Conservation (phyloP, 139 green algal species). For the Penium margaritaceum region DNA sequence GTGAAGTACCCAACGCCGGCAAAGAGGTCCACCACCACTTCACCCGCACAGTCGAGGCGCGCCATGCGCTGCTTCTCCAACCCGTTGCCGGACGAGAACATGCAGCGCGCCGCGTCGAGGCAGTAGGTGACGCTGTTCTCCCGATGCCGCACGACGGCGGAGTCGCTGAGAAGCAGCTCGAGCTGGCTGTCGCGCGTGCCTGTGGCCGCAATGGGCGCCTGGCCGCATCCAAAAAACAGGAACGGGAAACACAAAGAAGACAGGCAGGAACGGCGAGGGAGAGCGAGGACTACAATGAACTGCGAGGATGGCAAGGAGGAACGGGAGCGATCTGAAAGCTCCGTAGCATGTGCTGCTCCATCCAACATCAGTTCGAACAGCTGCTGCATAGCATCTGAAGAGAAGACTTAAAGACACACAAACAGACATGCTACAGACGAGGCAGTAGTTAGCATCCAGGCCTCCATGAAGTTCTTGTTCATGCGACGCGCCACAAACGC, state of each 20-base stretch:
- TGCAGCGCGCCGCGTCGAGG: slow-evolving; percentile 68
- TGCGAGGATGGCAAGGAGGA: too few species aligned
- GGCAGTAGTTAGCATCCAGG: too few species aligned
- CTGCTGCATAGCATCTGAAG: too few species aligned
- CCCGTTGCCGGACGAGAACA: slow-evolving; percentile 68
- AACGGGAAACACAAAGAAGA: too few species aligned
- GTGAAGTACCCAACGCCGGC: slow-evolving; percentile 76
- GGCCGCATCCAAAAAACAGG: not conserved
- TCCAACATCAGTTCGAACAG: too few species aligned
- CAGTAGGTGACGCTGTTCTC: slow-evolving; percentile 60
- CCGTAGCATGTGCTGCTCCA: too few species aligned
- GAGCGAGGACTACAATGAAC: not conserved
- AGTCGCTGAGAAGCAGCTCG: slow-evolving; percentile 13
- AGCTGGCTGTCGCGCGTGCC: slow-evolving; percentile 19
- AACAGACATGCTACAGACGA: too few species aligned
- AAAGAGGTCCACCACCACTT: slow-evolving; percentile 69
- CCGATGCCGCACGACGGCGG: slow-evolving; percentile 58
- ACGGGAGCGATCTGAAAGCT: too few species aligned
- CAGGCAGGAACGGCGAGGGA: too few species aligned
- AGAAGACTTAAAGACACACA: too few species aligned
- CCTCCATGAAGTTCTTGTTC: too few species aligned
- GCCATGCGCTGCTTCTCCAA: slow-evolving; percentile 66
- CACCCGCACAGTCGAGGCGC: slow-evolving; percentile 27
- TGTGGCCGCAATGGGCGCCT: slow-evolving; percentile 21
- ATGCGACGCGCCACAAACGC: too few species aligned